Conservation (phyloP, 2,329 filamentous ascomycete species). For the Colletotrichum magnum region DNA sequence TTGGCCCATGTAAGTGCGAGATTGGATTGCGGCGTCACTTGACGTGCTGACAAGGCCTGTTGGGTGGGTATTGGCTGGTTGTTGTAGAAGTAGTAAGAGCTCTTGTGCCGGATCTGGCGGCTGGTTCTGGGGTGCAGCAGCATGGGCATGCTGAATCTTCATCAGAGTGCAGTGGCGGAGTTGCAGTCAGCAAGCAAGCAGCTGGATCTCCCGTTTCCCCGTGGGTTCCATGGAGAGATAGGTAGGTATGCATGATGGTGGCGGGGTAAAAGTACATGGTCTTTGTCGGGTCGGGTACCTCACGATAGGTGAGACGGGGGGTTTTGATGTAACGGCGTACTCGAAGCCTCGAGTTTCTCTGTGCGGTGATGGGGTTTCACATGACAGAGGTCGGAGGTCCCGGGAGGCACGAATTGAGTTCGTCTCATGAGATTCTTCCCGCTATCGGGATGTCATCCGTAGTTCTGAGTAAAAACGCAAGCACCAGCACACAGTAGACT, state of each 20-base stretch:
- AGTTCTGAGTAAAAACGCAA: too few relatives aligned
- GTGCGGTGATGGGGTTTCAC: too few relatives aligned
- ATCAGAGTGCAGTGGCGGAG: not conserved
- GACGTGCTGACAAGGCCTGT: conserved; percentile 14
- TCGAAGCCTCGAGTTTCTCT: too few relatives aligned
- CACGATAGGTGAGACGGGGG: too few relatives aligned
- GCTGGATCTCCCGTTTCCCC: not conserved
- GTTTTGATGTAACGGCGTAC: too few relatives aligned
- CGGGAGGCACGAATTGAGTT: too few relatives aligned
- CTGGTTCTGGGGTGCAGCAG: not conserved
- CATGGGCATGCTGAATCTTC: not conserved
- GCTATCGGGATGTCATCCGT: too few relatives aligned
- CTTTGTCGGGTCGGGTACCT: not conserved
- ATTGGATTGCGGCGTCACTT: conserved; percentile 19
- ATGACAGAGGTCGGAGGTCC: too few relatives aligned
- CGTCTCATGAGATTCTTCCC: too few relatives aligned
- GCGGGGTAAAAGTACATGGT: not conserved
- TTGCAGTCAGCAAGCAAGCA: not conserved
- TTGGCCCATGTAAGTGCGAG: conserved; percentile 2
- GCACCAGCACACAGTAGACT: too few relatives aligned
- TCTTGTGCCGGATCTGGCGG: conserved; percentile 17
- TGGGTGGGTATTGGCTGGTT: not conserved
- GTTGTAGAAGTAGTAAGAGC: not conserved
- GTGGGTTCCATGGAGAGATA: not conserved
- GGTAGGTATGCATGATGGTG: not conserved